A percentile compares a stretch with the other conserved stretches of the same genome.
Conservation (phyloP, 2,329 filamentous ascomycete genomes). For the Neofusicoccum ribis region DNA sequence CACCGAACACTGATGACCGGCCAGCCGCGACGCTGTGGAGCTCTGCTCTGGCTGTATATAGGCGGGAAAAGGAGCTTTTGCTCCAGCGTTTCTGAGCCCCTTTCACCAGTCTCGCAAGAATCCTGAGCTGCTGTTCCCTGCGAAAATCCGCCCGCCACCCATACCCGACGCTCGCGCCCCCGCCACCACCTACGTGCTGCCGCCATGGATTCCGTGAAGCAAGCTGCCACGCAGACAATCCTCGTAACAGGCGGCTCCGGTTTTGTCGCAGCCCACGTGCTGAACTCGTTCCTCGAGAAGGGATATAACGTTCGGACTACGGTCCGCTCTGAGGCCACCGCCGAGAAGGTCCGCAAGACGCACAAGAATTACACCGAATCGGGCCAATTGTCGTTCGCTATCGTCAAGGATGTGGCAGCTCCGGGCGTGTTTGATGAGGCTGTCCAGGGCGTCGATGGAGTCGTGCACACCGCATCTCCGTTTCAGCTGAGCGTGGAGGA, state of each 20-base stretch:
- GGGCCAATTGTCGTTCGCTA: constrained; percentile 44
- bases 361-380: constrained; percentile 35
- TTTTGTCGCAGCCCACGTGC: constrained; percentile 28
- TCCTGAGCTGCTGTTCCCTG: background rate
- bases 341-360: constrained; percentile 38
- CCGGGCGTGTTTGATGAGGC: constrained; percentile 40
- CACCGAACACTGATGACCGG: background rate
- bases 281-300: constrained; percentile 24
- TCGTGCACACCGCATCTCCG: constrained; percentile 49
- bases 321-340: constrained; percentile 23
- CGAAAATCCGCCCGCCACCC: constrained; percentile 4
- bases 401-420: constrained; percentile 46
- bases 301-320: constrained; percentile 25
- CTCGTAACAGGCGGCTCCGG: constrained; percentile 29
- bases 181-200: background rate
- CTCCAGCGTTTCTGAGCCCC: background rate
- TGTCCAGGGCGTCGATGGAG: constrained; percentile 44
- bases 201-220: constrained; percentile 7
- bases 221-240: constrained; percentile 18
- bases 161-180: background rate
- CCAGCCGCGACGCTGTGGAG: background rate
- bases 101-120: background rate
- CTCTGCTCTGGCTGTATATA: background rate
- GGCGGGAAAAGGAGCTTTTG: background rate
- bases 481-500: constrained; percentile 13